Base-by-base conservation (phyloP, 805 yeast species). In the Candida insectalens region DNA sequence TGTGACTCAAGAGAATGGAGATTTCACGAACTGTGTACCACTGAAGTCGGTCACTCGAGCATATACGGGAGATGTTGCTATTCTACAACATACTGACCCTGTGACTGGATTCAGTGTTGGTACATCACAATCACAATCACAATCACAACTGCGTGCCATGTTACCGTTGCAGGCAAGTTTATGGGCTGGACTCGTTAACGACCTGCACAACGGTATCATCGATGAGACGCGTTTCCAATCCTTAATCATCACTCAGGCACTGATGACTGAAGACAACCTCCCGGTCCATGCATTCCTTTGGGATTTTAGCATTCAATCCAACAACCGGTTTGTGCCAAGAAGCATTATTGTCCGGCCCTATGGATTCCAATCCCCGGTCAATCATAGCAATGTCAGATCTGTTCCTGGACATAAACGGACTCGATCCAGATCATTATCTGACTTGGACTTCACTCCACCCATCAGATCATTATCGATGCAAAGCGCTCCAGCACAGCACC, bases 141-240 rank as follows among this genome's bases (percentile, higher is more conserved):
- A 42, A 4, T 40, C 38, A 17, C 17, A 25, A 12, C 40, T 51
- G 13, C 48, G 46, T 22, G 36, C 56, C 13, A 50, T 47, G 32
- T 38, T 57, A 15, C 60, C 62, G 1, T 37, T 57, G 22, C 51
- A 50, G 36, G 46, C 60, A 2, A 51, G 51, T 27, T 43, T 51
- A 23, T 57, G 60, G 60, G 45, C 59, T 3, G 42, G 52, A 5
- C 34, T 53, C 18, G 39, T 55, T 8, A 55, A 51, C 34, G 57
- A 51, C 29, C 49, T 43, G 33, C 42, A 51, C 15, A 56, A 56
- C 38, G 62, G 62, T 8, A 42, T 48, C 9, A 44, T 54, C 15
- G 35, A 37, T 23, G 35, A 34, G 4, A 15, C 38, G 3, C 43
- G 45, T 19, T 47, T 53, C 33, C 46, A 49, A 29, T 32, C 37